phyloP scores from a whole-genome alignment of 164 flowering plant species.

The Sedum album region DNA sequence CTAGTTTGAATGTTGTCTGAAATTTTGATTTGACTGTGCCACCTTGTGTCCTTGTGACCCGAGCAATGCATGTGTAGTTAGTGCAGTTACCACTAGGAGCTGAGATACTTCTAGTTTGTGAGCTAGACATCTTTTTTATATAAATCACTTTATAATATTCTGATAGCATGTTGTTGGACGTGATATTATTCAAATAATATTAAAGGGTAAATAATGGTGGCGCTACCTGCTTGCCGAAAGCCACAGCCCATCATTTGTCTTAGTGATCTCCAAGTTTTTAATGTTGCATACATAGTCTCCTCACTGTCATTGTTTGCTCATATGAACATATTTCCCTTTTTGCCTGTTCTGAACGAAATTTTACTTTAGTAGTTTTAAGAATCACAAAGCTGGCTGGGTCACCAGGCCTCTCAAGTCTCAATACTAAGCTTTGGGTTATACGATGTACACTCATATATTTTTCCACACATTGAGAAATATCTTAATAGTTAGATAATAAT shows the following conservation, averaged over 20 bases:
- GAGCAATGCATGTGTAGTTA: not conserved
- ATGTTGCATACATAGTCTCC: not conserved
- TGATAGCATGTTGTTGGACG: not conserved
- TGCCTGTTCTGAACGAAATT: not conserved
- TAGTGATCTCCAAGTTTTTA: not conserved
- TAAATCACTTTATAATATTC: not conserved
- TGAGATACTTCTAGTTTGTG: not conserved
- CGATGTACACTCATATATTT: not conserved
- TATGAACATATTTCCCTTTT: not conserved
- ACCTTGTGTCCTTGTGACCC: not conserved
- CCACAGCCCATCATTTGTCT: not conserved
- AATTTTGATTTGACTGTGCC: not conserved
- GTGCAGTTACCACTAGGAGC: not conserved
- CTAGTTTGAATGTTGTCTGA: not conserved
- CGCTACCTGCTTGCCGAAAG: not conserved
- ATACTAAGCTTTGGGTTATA: not conserved
- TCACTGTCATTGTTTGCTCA: not conserved
- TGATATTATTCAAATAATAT: not conserved
- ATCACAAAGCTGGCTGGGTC: not conserved
- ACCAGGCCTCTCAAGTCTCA: not conserved
- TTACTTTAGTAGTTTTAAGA: too few relatives aligned
- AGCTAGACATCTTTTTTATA: not conserved
- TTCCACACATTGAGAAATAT: too few relatives aligned
- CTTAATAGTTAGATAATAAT: not conserved
- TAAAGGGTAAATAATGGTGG: not conserved